Evolutionary conservation across 2,329 filamentous ascomycete genomes (phyloP).

Genomic region (Raffaelea albimanens): DNA sequence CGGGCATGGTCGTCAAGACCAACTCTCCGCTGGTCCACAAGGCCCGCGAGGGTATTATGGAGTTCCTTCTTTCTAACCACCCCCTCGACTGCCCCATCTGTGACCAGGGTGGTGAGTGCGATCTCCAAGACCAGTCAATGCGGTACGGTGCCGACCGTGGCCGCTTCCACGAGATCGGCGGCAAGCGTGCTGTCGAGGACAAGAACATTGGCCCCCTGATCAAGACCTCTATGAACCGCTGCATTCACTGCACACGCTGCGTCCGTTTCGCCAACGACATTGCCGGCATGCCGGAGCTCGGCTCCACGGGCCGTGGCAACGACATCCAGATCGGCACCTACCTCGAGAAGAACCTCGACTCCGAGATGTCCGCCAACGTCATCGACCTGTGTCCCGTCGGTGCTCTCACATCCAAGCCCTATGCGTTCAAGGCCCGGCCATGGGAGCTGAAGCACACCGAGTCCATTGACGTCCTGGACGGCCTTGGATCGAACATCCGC

Average conservation of each 20-base stretch:
- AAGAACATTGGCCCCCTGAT: constrained; percentile 98
- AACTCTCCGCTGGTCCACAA: constrained; percentile 95
- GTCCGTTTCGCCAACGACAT: constrained; percentile 97
- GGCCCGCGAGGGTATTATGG: constrained; percentile 97
- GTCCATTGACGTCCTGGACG: constrained; percentile 89
- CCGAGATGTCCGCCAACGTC: constrained; percentile 92
- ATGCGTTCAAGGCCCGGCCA: constrained; percentile 90
- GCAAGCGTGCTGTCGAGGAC: constrained; percentile 97
- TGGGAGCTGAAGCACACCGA: constrained; percentile 98
- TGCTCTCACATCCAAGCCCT: constrained; percentile 92
- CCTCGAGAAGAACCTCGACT: constrained; percentile 85
- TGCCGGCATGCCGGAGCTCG: constrained; percentile 89
- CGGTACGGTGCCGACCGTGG: constrained; percentile 93
- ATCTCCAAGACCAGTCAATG: constrained; percentile 99
- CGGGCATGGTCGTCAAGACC: constrained; percentile 98
- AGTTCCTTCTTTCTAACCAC: constrained; percentile 94
- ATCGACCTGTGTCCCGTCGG: constrained; percentile 98
- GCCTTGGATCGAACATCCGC: constrained; percentile 85
- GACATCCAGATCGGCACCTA: constrained; percentile 98
- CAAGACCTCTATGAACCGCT: constrained; percentile 99
- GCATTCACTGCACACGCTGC: constrained; percentile 97
- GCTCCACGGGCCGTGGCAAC: constrained; percentile 90
- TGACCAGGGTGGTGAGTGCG: constrained; percentile 97
- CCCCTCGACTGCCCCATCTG: constrained; percentile 95
- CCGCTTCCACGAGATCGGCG: constrained; percentile 88